Base-by-base conservation (phyloP, 1,284 basidiomycete genomes). In the Cystobasidium pallidum region DNA sequence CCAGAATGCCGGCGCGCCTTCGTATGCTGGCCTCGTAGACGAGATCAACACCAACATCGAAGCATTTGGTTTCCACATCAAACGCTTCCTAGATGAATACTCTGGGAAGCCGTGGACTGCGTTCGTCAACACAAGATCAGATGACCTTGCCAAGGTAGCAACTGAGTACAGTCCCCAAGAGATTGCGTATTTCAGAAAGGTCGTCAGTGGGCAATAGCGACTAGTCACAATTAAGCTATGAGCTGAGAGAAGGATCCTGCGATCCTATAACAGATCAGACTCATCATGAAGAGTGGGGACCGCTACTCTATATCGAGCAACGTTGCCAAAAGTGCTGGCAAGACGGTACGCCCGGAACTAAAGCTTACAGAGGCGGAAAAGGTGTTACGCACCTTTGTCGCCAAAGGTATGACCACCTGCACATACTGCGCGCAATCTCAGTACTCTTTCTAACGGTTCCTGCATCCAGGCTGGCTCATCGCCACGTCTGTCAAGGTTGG, bases 211-310 rank as follows among this genome's bases (percentile, higher is more conserved):
- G n/a, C n/a, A n/a, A n/a, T n/a, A n/a, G n/a, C n/a, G n/a, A n/a
- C n/a, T n/a, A n/a, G n/a, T n/a, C n/a, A n/a, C n/a, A n/a, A n/a
- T n/a, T n/a, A n/a, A n/a, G n/a, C n/a, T n/a, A n/a, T n/a, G n/a
- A n/a, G n/a, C n/a, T n/a, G n/a, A n/a, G n/a, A n/a, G n/a, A n/a
- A n/a, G n/a, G n/a, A n/a, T n/a, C n/a, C n/a, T n/a, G n/a, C n/a
- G n/a, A n/a, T n/a, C n/a, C n/a, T n/a, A n/a, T n/a, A n/a, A n/a
- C 73, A 94, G 91, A 85, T 94, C 51, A 90, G 93, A 77, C 89
- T 90, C 82, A 93, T 94, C 77, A 89, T 93, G 85, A 84, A 89
- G 15, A 89, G 91, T 10, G 86, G 88, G 8, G 85, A 85, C 51
- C 86, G 89, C 76, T 94, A 85, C 79, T 90, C 88, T 4, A 84